A percentile compares a stretch with the other conserved stretches of the same genome.
phyloP scores from a whole-genome alignment of 495 filamentous ascomycete genomes.

The Trichocladium uniseriatum region DNA sequence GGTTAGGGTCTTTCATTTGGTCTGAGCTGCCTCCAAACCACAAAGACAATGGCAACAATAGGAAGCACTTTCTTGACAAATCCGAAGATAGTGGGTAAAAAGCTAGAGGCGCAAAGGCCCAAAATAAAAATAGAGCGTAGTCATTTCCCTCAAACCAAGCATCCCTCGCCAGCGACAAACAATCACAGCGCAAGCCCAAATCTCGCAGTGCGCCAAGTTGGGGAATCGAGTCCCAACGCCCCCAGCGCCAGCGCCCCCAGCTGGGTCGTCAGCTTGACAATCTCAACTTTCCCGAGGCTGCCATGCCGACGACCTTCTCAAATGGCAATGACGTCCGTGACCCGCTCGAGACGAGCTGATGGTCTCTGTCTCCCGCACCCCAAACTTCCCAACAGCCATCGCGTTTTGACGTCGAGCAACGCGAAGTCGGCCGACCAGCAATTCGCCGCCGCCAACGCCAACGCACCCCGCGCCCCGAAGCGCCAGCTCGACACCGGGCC shows the following conservation, averaged over 20 bases:
- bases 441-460: too few relatives aligned
- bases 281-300: background rate
- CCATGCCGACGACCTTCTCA: background rate
- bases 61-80: background rate
- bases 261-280: background rate
- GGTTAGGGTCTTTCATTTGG: background rate
- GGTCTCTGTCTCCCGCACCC: slow-evolving; percentile 18
- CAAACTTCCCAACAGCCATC: slow-evolving; percentile 12
- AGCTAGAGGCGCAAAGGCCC: background rate
- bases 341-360: slow-evolving; percentile 31
- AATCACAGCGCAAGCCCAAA: background rate
- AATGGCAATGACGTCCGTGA: slow-evolving; percentile 30
- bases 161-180: background rate
- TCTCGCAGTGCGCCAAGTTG: background rate
- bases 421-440: slow-evolving; percentile 4
- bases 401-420: slow-evolving; percentile 10
- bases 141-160: background rate
- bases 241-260: background rate
- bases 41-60: background rate
- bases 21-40: too few relatives aligned
- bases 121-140: background rate
- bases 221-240: background rate
- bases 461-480: slow-evolving; percentile 18
- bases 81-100: background rate
- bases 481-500: slow-evolving; percentile 18